Conservation (phyloP, 2,329 filamentous ascomycete genomes). For the Ceratocystis diversiconidia region DNA sequence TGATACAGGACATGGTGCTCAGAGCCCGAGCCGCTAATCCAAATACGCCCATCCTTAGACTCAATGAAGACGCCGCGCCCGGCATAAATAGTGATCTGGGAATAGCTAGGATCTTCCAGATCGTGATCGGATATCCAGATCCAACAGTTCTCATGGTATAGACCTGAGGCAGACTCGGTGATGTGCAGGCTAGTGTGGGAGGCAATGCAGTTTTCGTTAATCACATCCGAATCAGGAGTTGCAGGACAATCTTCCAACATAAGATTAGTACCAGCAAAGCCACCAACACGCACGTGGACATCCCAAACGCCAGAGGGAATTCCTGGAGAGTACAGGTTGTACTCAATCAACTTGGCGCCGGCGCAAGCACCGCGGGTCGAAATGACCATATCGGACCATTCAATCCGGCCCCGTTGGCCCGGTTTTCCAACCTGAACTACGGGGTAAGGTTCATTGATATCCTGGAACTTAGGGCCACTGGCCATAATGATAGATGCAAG, state of each 20-base stretch:
- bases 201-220: constrained; percentile 28
- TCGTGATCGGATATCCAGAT: constrained; percentile 40
- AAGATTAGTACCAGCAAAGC: constrained; percentile 53
- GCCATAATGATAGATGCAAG: constrained; percentile 41
- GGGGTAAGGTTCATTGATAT: constrained; percentile 44
- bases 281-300: constrained; percentile 61
- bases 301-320: constrained; percentile 53
- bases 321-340: constrained; percentile 45
- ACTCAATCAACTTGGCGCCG: constrained; percentile 58
- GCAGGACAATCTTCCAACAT: constrained; percentile 54
- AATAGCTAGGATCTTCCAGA: constrained; percentile 35
- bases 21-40: constrained; percentile 50
- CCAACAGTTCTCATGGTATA: constrained; percentile 34
- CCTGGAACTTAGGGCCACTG: constrained; percentile 40
- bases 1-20: constrained; percentile 57
- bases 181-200: constrained; percentile 33
- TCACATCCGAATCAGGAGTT: constrained; percentile 23
- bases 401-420: constrained; percentile 50
- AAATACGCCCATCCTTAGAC: constrained; percentile 28
- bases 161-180: constrained; percentile 26
- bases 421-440: constrained; percentile 52
- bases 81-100: constrained; percentile 37
- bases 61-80: constrained; percentile 39
- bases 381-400: constrained; percentile 59
- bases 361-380: constrained; percentile 51